phyloP scores from a whole-genome alignment of 2,329 filamentous ascomycete species.

The Tolypocladium cylindrosporum region DNA sequence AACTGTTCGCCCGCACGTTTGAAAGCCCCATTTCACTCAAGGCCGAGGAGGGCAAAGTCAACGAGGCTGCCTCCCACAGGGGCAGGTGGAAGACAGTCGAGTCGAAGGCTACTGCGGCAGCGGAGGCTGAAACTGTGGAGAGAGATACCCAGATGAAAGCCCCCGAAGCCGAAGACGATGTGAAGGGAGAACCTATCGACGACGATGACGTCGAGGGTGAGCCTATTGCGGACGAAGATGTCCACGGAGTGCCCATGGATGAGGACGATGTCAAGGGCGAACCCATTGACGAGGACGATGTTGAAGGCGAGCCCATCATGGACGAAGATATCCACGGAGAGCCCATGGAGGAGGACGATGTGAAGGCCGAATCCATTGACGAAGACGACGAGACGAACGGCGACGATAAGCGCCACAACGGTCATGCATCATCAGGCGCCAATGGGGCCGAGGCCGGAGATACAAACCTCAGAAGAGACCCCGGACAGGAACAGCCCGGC shows the following conservation, averaged over 20 bases:
- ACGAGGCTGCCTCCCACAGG: conserved; percentile 18
- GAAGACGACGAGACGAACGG: conserved; percentile 32
- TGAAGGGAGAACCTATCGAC: conserved; percentile 32
- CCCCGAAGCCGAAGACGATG: conserved; percentile 30
- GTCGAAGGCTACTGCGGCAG: conserved; percentile 11
- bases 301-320: conserved; percentile 32
- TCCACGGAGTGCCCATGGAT: conserved; percentile 34
- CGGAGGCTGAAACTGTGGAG: conserved; percentile 17
- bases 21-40: conserved; percentile 51
- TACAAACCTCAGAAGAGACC: background rate
- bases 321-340: conserved; percentile 27
- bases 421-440: background rate
- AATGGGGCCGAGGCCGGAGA: background rate
- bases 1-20: conserved; percentile 60
- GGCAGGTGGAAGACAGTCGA: conserved; percentile 43
- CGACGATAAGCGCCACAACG: conserved; percentile 13
- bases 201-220: conserved; percentile 39
- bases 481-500: background rate
- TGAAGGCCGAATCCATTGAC: conserved; percentile 27
- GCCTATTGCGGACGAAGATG: conserved; percentile 31
- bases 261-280: conserved; percentile 31
- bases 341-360: conserved; percentile 31
- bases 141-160: conserved; percentile 27
- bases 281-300: conserved; percentile 36
- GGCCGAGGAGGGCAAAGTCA: conserved; percentile 15